These are phyloP conservation scores for Gentiana macrophylla DNA, from an alignment of 257 asterid genomes.

Conservation along the genomic window DNA sequence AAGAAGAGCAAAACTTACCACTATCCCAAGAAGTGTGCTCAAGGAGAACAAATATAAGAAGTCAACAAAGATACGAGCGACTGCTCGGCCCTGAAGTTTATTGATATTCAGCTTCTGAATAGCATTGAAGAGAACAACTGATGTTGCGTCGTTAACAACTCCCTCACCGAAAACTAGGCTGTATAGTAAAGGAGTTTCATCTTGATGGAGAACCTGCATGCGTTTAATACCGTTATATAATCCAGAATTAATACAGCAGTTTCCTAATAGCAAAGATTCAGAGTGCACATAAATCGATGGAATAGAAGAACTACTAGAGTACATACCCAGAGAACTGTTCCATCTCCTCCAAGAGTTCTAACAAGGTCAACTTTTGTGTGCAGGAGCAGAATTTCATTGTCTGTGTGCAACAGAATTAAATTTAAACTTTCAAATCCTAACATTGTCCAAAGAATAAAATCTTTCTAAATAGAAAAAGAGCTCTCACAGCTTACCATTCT, in stretches of 20 bases:
- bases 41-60: constrained; percentile 79
- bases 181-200: constrained; percentile 83
- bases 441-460: too few relatives aligned
- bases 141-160: constrained; percentile 93
- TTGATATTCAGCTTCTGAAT: constrained; percentile 72
- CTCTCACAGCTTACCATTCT: constrained; percentile 40
- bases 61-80: constrained; percentile 38
- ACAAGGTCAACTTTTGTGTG: constrained; percentile 86
- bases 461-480: not conserved
- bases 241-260: constrained; percentile 1
- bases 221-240: not conserved
- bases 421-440: too few relatives aligned
- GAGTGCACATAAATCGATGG: too few relatives aligned
- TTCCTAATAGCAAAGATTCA: too few relatives aligned
- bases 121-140: constrained; percentile 91
- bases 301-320: constrained; percentile 3
- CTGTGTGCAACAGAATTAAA: too few relatives aligned
- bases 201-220: constrained; percentile 80
- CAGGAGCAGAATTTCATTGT: too few relatives aligned
- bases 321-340: constrained; percentile 98
- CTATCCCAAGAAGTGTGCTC: constrained; percentile 84
- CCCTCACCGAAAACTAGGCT: constrained; percentile 98
- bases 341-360: constrained; percentile 95
- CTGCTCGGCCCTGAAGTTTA: constrained; percentile 56
- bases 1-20: constrained; percentile 34